Evolutionary conservation across 257 asterid species (phyloP).

Genomic region (Przewalskia tangutica): DNA sequence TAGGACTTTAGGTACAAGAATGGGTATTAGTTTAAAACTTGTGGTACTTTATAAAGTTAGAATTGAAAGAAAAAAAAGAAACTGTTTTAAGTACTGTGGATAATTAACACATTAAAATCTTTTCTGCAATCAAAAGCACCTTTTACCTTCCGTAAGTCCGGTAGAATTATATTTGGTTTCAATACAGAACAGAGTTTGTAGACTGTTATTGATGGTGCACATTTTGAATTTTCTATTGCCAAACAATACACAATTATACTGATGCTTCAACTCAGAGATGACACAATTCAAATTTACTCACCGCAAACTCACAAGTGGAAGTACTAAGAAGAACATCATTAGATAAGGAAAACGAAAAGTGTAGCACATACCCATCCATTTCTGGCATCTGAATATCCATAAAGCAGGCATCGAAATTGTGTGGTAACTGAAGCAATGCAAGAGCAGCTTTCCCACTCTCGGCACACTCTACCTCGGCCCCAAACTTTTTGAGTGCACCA

Average conservation of each 20-base stretch:
- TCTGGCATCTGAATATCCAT: constrained; percentile 99
- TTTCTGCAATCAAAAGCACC: background rate
- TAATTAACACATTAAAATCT: background rate
- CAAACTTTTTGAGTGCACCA: constrained; percentile 77
- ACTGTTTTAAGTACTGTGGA: background rate
- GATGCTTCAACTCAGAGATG: background rate
- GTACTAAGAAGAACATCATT: background rate
- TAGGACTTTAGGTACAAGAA: background rate
- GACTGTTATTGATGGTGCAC: background rate
- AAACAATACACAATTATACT: background rate
- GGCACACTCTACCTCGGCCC: constrained; percentile 75
- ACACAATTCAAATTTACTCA: background rate
- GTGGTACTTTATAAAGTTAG: background rate
- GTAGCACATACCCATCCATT: constrained; percentile 79
- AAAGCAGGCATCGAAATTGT: constrained; percentile 78
- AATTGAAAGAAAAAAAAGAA: background rate
- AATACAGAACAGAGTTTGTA: background rate
- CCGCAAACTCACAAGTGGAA: background rate
- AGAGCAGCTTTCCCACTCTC: constrained; percentile 84
- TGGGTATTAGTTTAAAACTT: background rate
- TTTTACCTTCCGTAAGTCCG: background rate
- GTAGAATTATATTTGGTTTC: background rate
- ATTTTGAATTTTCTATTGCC: background rate
- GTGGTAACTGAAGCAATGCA: constrained; percentile 63
- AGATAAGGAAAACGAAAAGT: background rate